A percentile compares a stretch with the other conserved stretches of the same genome.
Evolutionary conservation across 1,284 basidiomycete genomes (phyloP).

Genomic region (Melampsora larici-populina): DNA sequence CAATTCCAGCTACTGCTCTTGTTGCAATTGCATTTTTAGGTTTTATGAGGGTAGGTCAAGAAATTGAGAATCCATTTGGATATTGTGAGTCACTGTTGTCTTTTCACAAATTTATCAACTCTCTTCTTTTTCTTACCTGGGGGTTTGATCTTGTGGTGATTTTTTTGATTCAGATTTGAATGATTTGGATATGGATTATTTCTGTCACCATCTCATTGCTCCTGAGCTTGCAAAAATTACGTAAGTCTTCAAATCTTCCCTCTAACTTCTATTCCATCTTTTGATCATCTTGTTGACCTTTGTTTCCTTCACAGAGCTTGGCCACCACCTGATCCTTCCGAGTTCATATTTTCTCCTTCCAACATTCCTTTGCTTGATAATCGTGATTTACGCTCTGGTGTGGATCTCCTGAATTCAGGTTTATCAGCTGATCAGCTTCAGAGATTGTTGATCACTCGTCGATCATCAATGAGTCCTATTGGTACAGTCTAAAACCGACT

Average conservation of each 20-base stretch:
- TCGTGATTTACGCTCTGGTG: not conserved
- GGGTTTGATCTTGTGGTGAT: not conserved
- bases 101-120: not conserved
- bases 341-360: not conserved
- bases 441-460: not conserved
- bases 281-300: too few species aligned
- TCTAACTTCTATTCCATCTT: not conserved
- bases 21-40: constrained; percentile 32
- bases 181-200: constrained; percentile 40
- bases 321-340: not conserved
- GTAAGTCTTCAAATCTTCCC: constrained; percentile 2
- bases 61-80: constrained; percentile 41
- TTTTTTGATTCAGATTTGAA: constrained; percentile 8
- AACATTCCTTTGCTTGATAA: not conserved
- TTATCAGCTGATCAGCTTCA: not conserved
- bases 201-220: too few species aligned
- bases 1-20: constrained; percentile 22
- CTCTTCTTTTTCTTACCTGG: not conserved
- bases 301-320: not conserved
- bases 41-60: constrained; percentile 30
- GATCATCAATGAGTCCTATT: too few species aligned
- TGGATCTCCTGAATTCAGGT: not conserved
- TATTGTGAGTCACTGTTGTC: constrained; percentile 6
- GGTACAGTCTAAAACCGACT: too few species aligned
- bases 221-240: constrained; percentile 11